phyloP scores from a whole-genome alignment of 768 basidiomycete genomes.

The Mycena floridula region DNA sequence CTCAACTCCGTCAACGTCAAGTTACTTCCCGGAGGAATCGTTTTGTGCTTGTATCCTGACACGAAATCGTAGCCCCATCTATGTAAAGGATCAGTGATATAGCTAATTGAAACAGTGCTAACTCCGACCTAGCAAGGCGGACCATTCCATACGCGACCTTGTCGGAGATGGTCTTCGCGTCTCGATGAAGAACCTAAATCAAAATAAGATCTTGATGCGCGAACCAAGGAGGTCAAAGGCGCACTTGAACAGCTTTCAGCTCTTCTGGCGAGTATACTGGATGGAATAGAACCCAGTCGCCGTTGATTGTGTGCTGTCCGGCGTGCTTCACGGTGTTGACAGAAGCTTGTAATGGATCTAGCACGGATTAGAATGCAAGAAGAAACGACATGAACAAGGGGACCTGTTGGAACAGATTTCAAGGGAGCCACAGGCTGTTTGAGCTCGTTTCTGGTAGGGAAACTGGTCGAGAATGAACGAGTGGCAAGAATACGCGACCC shows the following conservation, averaged over 20 bases:
- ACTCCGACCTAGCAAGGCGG: conserved; percentile 37
- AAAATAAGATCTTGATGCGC: not conserved
- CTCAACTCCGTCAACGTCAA: conserved; percentile 72
- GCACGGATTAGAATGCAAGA: too few relatives aligned
- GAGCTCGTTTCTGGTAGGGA: too few relatives aligned
- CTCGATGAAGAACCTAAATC: conserved; percentile 64
- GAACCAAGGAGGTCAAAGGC: conserved; percentile 6
- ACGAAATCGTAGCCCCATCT: conserved; percentile 77
- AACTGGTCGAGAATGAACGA: too few relatives aligned
- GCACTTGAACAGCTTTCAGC: conserved; percentile 64
- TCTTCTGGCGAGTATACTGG: conserved; percentile 83
- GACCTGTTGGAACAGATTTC: too few relatives aligned
- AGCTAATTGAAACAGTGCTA: conserved; percentile 4
- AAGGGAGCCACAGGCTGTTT: too few relatives aligned
- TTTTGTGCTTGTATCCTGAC: conserved; percentile 78
- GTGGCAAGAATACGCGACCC: too few relatives aligned
- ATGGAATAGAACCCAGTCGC: conserved; percentile 91
- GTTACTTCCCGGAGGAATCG: conserved; percentile 51
- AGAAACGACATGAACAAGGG: too few relatives aligned
- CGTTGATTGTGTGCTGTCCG: too few relatives aligned
- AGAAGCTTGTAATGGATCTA: too few relatives aligned
- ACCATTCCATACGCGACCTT: conserved; percentile 67
- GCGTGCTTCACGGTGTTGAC: too few relatives aligned
- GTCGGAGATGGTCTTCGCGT: conserved; percentile 63
- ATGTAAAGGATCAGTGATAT: not conserved